Conservation (phyloP, 2,329 filamentous ascomycete genomes). For the Sclerotinia nivalis region DNA sequence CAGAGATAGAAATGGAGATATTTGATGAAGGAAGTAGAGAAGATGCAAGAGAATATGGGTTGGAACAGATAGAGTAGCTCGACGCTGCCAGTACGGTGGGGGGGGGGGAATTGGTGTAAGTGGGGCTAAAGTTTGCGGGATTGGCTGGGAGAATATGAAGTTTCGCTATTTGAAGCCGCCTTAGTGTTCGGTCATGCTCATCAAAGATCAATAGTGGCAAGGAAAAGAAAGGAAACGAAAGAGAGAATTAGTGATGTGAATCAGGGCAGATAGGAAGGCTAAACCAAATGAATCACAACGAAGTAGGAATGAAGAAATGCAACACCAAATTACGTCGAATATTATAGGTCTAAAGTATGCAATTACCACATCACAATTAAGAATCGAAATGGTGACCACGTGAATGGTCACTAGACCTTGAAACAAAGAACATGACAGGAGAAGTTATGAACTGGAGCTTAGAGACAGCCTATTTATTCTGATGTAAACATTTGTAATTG, state of each 20-base stretch:
- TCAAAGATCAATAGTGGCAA: neutral
- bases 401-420: neutral
- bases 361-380: neutral
- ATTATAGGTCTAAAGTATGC: too few species aligned
- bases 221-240: neutral
- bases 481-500: neutral
- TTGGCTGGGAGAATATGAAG: neutral
- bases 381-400: neutral
- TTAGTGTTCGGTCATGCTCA: neutral
- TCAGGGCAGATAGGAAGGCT: neutral
- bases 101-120: neutral
- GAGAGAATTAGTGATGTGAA: neutral
- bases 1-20: neutral
- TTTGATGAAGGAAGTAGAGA: neutral
- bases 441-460: neutral
- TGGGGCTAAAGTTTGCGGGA: neutral
- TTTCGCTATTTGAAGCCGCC: neutral
- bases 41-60: neutral
- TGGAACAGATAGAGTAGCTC: slow-evolving; percentile 1
- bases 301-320: neutral
- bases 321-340: neutral
- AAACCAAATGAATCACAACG: neutral
- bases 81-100: neutral
- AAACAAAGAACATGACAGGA: neutral
- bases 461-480: neutral